These are phyloP conservation scores for Fraxinus baroniana DNA, from an alignment of 305 asterid species.

Conservation along the genomic window DNA sequence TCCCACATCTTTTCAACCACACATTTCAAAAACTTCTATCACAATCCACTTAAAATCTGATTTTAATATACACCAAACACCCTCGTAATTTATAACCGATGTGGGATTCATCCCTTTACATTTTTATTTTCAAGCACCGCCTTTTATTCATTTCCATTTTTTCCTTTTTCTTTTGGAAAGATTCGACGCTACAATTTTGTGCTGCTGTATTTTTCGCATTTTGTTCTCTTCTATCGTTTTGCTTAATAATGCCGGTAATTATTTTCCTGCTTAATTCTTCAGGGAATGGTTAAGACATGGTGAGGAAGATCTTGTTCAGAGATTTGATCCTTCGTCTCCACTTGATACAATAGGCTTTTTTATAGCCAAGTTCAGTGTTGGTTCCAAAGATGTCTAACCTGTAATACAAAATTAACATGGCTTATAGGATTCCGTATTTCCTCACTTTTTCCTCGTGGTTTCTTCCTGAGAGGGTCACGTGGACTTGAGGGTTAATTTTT, in stretches of 20 bases:
- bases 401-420: background rate
- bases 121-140: background rate
- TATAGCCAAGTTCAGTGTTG: constrained; percentile 87
- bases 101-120: background rate
- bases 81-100: too few species aligned
- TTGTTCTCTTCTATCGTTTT: background rate
- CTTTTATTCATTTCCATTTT: background rate
- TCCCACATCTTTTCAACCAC: too few species aligned
- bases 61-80: too few species aligned
- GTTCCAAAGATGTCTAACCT: constrained; percentile 45
- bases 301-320: constrained; percentile 88
- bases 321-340: constrained; percentile 85
- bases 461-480: background rate
- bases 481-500: background rate
- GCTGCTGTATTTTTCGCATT: background rate
- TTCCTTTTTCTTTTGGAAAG: background rate
- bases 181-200: background rate
- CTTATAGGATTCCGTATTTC: background rate
- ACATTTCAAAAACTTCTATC: too few species aligned
- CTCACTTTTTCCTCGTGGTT: background rate
- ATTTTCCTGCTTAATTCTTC: constrained; percentile 26
- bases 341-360: constrained; percentile 91
- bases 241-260: background rate
- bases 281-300: constrained; percentile 93
- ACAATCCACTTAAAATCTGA: too few species aligned